Percentiles rank a stretch among this genome's conserved stretches.
Conservation (phyloP, 805 yeast genomes). For the Phaffomyces antillensis region DNA sequence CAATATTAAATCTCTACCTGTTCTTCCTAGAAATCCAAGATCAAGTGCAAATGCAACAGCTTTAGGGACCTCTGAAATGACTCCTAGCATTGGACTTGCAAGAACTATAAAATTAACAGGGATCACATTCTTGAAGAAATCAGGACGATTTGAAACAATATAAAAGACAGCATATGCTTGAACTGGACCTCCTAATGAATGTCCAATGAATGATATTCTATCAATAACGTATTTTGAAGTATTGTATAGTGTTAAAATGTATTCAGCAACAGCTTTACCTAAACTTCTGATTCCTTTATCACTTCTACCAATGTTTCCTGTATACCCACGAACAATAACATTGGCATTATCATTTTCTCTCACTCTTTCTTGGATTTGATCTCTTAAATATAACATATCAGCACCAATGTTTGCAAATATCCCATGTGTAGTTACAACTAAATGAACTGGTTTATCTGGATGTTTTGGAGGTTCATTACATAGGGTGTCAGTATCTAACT, state of each 20-base stretch:
- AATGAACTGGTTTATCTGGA: slow-evolving; percentile 57
- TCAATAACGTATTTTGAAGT: slow-evolving; percentile 38
- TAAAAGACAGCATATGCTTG: slow-evolving; percentile 89
- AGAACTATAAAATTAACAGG: slow-evolving; percentile 77
- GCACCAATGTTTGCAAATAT: slow-evolving; percentile 84
- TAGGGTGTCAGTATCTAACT: slow-evolving; percentile 53
- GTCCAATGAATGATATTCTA: slow-evolving; percentile 82
- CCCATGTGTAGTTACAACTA: slow-evolving; percentile 87
- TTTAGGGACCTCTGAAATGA: slow-evolving; percentile 79
- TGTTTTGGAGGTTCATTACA: slow-evolving; percentile 66
- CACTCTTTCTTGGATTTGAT: slow-evolving; percentile 49
- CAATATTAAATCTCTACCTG: slow-evolving; percentile 87
- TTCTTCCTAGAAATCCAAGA: slow-evolving; percentile 84
- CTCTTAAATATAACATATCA: slow-evolving; percentile 85
- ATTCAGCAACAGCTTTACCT: slow-evolving; percentile 77
- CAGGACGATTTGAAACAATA: slow-evolving; percentile 52
- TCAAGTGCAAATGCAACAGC: slow-evolving; percentile 79
- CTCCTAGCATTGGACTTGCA: slow-evolving; percentile 87
- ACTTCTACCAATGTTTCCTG: slow-evolving; percentile 80
- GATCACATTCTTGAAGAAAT: slow-evolving; percentile 54
- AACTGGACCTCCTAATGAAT: slow-evolving; percentile 88
- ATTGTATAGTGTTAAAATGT: slow-evolving; percentile 38
- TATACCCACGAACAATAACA: slow-evolving; percentile 73
- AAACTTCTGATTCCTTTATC: slow-evolving; percentile 81
- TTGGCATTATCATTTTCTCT: slow-evolving; percentile 29